Evolutionary conservation across 2,329 filamentous ascomycete genomes (phyloP).

Genomic region (Coniochaeta sp.): DNA sequence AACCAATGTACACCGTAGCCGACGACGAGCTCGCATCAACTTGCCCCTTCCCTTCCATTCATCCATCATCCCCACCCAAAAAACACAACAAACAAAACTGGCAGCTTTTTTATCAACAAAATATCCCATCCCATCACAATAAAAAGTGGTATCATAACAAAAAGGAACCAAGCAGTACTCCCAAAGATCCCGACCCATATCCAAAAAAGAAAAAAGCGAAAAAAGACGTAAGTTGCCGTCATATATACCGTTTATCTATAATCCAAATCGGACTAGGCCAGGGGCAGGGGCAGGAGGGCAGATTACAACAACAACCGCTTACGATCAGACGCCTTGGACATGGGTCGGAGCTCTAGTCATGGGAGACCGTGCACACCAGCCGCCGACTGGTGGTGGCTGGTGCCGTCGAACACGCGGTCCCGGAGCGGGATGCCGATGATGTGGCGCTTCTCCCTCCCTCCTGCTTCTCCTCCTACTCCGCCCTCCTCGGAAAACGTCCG

Average conservation of each 20-base stretch:
- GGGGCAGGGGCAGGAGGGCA: no score
- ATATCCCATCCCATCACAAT: not conserved
- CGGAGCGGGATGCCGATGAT: not conserved
- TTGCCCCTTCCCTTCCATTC: not conserved
- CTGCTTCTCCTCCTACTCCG: no score
- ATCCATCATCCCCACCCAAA: not conserved
- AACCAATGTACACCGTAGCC: not conserved
- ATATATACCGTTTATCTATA: no score
- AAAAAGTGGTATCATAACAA: not conserved
- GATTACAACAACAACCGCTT: not conserved
- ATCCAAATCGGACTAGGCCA: no score
- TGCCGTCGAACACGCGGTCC: not conserved
- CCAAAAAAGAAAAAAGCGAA: conserved; percentile 2
- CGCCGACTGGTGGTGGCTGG: no score
- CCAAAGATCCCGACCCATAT: not conserved
- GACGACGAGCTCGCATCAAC: not conserved
- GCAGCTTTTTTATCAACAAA: not conserved
- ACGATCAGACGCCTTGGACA: not conserved
- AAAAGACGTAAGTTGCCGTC: not conserved
- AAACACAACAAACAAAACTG: no score
- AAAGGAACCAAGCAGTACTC: no score
- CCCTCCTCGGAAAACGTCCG: not conserved
- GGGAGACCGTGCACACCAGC: no score
- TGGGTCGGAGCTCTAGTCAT: conserved; percentile 2
- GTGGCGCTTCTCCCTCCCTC: not conserved